A percentile compares a stretch with the other conserved stretches of the same genome.
These are phyloP conservation scores for Lactuca sativa DNA, from an alignment of 129 eudicot genomes.

Conservation along the genomic window DNA sequence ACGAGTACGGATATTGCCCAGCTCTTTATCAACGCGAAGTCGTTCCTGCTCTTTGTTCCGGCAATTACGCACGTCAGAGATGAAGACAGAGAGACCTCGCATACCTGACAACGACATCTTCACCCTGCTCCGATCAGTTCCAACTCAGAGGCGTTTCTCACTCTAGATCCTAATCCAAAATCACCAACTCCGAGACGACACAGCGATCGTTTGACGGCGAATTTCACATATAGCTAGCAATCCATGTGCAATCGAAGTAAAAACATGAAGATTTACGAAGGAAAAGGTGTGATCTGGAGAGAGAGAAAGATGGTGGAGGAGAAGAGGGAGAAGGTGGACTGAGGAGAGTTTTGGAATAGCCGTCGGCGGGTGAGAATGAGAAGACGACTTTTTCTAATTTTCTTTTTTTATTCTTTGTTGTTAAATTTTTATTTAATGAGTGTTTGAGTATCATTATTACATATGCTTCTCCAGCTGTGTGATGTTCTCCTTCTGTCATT, in stretches of 20 bases:
- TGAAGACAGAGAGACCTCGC: constrained; percentile 95
- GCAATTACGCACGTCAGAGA: constrained; percentile 94
- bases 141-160: constrained; percentile 25
- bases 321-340: constrained; percentile 38
- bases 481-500: constrained; percentile 11
- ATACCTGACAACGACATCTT: constrained; percentile 94
- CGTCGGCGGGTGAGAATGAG: constrained; percentile 58
- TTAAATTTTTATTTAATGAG: neutral
- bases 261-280: neutral
- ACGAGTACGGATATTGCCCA: constrained; percentile 90
- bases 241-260: neutral
- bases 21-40: constrained; percentile 95
- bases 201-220: neutral
- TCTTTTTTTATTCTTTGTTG: neutral
- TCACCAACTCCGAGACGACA: constrained; percentile 3
- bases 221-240: constrained; percentile 5
- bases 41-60: constrained; percentile 97
- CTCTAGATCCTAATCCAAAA: constrained; percentile 48
- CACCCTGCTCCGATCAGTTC: constrained; percentile 50
- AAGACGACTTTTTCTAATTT: constrained; percentile 46
- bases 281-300: constrained; percentile 54
- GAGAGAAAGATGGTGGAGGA: constrained; percentile 39
- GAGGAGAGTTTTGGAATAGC: constrained; percentile 49
- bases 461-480: constrained; percentile 28
- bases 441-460: constrained; percentile 28